Conservation (phyloP, 75 land plant genomes). For the Selaginella tamariscina region DNA sequence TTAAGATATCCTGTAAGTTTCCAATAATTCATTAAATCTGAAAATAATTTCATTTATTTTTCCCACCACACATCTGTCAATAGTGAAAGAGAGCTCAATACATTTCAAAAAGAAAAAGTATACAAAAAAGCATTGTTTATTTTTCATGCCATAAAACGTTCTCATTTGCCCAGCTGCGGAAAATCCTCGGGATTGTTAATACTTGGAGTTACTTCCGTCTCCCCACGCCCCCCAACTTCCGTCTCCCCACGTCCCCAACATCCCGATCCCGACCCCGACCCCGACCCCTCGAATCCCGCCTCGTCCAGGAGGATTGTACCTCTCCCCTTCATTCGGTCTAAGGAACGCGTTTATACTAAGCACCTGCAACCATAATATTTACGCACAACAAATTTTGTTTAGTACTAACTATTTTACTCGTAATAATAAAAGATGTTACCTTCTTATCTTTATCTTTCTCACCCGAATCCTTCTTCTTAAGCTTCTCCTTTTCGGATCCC, state of each 20-base stretch:
- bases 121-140: too few species aligned
- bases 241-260: too few species aligned
- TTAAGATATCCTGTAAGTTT: too few species aligned
- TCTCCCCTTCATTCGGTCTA: conserved; percentile 38
- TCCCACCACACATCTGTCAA: too few species aligned
- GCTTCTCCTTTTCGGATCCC: not conserved
- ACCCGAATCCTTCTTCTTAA: not conserved
- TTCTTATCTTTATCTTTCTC: not conserved
- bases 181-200: conserved; percentile 43
- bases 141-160: too few species aligned
- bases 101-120: too few species aligned
- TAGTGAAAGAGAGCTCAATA: too few species aligned
- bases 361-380: conserved; percentile 26
- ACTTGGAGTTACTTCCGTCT: not conserved
- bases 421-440: not conserved
- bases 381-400: not conserved
- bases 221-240: conserved; percentile 16
- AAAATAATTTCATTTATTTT: too few species aligned
- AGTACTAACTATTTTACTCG: not conserved
- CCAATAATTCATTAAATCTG: too few species aligned
- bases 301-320: conserved; percentile 18
- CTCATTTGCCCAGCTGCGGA: conserved; percentile 42
- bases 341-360: conserved; percentile 52
- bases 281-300: too few species aligned
- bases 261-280: conserved; percentile 33